phyloP scores from a whole-genome alignment of 768 basidiomycete genomes.

The Asterophora lycoperdoides region DNA sequence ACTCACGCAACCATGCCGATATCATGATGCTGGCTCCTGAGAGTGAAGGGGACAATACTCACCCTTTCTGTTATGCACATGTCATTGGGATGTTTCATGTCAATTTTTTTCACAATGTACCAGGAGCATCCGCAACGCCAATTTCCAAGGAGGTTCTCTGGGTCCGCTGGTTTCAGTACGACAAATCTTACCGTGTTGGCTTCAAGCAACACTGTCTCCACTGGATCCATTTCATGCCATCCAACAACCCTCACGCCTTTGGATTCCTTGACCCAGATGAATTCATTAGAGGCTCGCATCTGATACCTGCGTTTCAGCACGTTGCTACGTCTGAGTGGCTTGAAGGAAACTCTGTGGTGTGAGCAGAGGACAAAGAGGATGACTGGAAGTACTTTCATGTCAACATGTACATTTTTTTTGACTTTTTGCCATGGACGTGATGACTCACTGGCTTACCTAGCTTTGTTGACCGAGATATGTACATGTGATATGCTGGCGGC shows the following conservation, averaged over 20 bases:
- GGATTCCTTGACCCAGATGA: constrained; percentile 14
- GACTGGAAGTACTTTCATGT: constrained; percentile 9
- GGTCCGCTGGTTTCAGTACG: constrained; percentile 22
- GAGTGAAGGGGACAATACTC: not conserved
- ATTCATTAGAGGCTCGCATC: constrained; percentile 9
- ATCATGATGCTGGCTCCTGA: constrained; percentile 22
- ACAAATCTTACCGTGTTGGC: constrained; percentile 15
- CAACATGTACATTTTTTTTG: constrained; percentile 2
- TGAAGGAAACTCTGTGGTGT: not conserved
- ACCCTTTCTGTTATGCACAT: constrained; percentile 2
- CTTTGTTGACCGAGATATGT: constrained; percentile 25
- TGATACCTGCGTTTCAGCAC: constrained; percentile 9
- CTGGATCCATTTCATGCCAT: constrained; percentile 24
- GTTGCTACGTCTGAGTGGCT: not conserved
- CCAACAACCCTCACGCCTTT: constrained; percentile 6
- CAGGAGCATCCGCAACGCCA: not conserved
- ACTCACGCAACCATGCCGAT: constrained; percentile 23
- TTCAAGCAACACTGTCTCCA: constrained; percentile 21
- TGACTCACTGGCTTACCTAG: too few species aligned
- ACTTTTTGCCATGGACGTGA: constrained; percentile 9
- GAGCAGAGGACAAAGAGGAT: constrained; percentile 1
- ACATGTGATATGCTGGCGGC: constrained; percentile 21
- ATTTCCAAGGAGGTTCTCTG: constrained; percentile 25
- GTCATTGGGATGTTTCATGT: constrained; percentile 20
- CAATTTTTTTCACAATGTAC: constrained; percentile 1